Evolutionary conservation across 1,139 yeast genomes (phyloP).

Genomic region (Scheffersomyces quercinus): DNA sequence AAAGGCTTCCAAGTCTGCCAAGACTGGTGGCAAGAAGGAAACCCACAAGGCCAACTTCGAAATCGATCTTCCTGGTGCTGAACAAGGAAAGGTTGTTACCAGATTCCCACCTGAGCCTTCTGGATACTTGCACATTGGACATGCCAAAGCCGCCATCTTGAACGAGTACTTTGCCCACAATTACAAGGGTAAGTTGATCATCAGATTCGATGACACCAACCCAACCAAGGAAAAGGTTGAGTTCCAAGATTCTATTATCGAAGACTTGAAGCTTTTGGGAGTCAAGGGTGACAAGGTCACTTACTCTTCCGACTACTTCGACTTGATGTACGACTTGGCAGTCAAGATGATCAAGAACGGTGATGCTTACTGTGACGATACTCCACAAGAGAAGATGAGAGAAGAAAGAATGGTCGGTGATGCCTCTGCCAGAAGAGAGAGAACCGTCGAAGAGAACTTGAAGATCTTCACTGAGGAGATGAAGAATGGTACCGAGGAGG

Average conservation of each 20-base stretch:
- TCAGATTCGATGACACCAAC: slow-evolving; percentile 96
- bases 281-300: slow-evolving; percentile 87
- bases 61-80: slow-evolving; percentile 87
- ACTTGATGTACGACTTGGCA: slow-evolving; percentile 84
- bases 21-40: slow-evolving; percentile 68
- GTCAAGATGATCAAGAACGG: slow-evolving; percentile 87
- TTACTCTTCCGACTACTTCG: slow-evolving; percentile 90
- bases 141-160: slow-evolving; percentile 94
- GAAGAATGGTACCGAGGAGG: slow-evolving; percentile 90
- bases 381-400: slow-evolving; percentile 91
- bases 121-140: slow-evolving; percentile 93
- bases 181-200: slow-evolving; percentile 90
- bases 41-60: slow-evolving; percentile 89
- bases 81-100: slow-evolving; percentile 90
- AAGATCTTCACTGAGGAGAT: slow-evolving; percentile 82
- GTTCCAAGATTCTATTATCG: slow-evolving; percentile 88
- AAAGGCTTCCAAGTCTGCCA: slow-evolving; percentile 61
- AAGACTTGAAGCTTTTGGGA: slow-evolving; percentile 85
- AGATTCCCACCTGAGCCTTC: slow-evolving; percentile 94
- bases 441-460: slow-evolving; percentile 88
- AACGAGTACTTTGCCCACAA: slow-evolving; percentile 94
- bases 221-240: slow-evolving; percentile 94
- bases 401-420: slow-evolving; percentile 98
- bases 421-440: slow-evolving; percentile 84
- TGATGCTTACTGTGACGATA: slow-evolving; percentile 95